Base-by-base conservation (phyloP, 2,329 filamentous ascomycete genomes). In the Colletotrichum brevisporum region DNA sequence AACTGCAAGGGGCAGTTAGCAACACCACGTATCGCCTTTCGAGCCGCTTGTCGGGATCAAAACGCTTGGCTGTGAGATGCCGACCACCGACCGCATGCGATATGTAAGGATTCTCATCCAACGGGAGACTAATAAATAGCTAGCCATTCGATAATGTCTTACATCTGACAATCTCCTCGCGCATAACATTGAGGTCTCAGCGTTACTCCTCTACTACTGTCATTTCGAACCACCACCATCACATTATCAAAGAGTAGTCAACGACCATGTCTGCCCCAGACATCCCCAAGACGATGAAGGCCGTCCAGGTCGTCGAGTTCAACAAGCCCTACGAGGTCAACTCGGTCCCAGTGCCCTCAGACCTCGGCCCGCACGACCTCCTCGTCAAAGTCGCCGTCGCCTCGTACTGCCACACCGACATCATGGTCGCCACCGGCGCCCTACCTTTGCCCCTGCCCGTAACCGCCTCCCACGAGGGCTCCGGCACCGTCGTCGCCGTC, bases 351-450 rank as follows among this genome's bases (percentile, higher is more conserved):
- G 82, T 85, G 1, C 88, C 88, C 6, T 75, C 76, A 9, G 64
- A 76, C 16, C 83, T 89, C 16, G 76, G 78, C 5, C 81, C 84
- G 0, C 73, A 86, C 71, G 88, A 90, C 71, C 78, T 91, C n/a
- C 83, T 90, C 43, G 81, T 91, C 73, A 89, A 88, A 75, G 80
- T 89, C 59, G 88, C 86, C 63, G 87, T 87, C 16, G 88, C 86
- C 10, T 89, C 86, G 1, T 84, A 89, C 74, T 91, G 89, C 79
- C 89, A 91, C 79, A 90, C 89, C 1, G 89, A 91, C 78, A 77
- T 77, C 69, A 88, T 90, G 85, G 86, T 89, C 4, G 73, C 74
- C 6, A 73, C 79, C 2, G 88, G 88, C 55, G 76, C 82, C 53
- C 85, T 90, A 75, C 76, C 75, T 6, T 81, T 82, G 0, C 63